Evolutionary conservation across 495 filamentous ascomycete species (phyloP), one percentile per base, ranked within the genome.

Genomic region (Amphirosellinia nigrospora): DNA sequence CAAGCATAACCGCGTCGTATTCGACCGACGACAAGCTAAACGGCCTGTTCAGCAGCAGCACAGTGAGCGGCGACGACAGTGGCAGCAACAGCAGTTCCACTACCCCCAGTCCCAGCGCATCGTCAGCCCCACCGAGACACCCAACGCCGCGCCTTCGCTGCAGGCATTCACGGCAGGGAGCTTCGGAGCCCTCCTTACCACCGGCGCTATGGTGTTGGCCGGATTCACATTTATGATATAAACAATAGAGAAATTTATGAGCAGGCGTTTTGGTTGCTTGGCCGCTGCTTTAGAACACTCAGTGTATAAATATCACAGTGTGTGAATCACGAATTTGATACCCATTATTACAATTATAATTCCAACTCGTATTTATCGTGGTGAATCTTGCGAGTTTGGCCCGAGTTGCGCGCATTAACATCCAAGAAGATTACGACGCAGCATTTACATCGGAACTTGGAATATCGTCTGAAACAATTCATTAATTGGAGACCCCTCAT

Each of bases 1-100:
- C 78, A 26, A 66, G 73, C 11, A 71, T 86, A 32, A 79, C 77
- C 19, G 78, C 73, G 0, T 38, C 59, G 21, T 85, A 81, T 69
- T 72, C 68, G 32, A 61, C 65, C 8, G 85, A 86, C 66, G 23
- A 72, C 13, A 68, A 76, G 28, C 69, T 82, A 21, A 71, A 79
- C 50, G 67, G 60, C 66, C 52, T 67, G 11, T 50, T 68, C 30
- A 41, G 38, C 34, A 64, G 23, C 43, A 43, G 38, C 30, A 70
- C 70, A 23, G 64, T 59, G 55, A 66, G 48, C 52, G 21, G 36
- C 53, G 43, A 61, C 21, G 34, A 13, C 43, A 59, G 23, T 19
- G 11, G 46, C 21, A 46, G 19, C 39, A 55, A 21, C 56, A 60
- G 64, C 15, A 55, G 66, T 23, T 1, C 21, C 46, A 50, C 7